A percentile compares a stretch with the other conserved stretches of the same genome.
phyloP scores from a whole-genome alignment of 1,139 yeast genomes.

The Pichia sp. region DNA sequence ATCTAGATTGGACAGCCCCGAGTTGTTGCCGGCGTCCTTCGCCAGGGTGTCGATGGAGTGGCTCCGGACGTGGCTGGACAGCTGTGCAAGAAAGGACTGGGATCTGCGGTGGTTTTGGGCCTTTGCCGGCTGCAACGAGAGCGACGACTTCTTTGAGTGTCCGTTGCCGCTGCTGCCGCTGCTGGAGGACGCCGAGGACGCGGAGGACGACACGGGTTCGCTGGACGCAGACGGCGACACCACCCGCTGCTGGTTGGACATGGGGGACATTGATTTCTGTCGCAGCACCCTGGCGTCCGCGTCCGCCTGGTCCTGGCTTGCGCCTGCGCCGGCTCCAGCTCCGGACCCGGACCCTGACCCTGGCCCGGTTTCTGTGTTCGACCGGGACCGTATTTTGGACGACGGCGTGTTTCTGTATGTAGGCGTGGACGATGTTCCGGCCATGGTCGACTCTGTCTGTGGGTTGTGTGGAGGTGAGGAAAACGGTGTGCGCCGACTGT shows the following conservation, averaged over 20 bases:
- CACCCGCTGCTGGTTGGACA: background rate
- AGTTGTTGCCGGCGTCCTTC: background rate
- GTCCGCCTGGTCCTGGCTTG: background rate
- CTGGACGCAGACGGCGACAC: background rate
- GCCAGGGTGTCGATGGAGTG: conserved; percentile 4
- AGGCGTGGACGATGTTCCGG: background rate
- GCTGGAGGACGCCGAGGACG: background rate
- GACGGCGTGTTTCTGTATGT: conserved; percentile 1
- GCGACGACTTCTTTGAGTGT: conserved; percentile 4
- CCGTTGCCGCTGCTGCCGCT: too few species aligned
- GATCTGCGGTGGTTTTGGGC: background rate
- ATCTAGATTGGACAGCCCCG: background rate
- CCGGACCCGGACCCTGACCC: background rate
- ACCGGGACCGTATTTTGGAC: conserved; percentile 11
- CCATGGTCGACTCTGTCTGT: conserved; percentile 1
- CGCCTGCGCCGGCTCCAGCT: background rate
- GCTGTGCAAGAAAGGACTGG: conserved; percentile 8
- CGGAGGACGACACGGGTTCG: background rate
- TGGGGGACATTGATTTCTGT: background rate
- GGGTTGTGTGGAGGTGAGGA: too few species aligned
- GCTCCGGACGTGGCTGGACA: conserved; percentile 12
- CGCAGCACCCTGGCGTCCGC: background rate
- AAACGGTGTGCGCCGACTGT: background rate
- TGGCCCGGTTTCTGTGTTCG: conserved; percentile 5
- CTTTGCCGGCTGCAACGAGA: conserved; percentile 1